Evolutionary conservation across 306 rosid species (phyloP), one percentile per base, ranked within the genome.

Genomic region (Canavalia gladiata): DNA sequence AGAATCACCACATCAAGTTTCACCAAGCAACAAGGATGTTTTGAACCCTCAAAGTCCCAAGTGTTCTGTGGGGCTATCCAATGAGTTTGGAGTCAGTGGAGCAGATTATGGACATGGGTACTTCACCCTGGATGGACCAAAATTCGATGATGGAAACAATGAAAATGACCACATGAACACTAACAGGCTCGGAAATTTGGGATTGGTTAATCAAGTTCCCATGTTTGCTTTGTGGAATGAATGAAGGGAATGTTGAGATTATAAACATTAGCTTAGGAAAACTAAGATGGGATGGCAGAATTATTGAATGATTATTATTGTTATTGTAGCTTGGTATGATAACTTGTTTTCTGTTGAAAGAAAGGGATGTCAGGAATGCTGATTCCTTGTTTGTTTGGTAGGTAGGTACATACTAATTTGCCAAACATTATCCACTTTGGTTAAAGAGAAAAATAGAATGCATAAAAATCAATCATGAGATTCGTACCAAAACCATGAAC

Each of bases 201-300:
- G 87, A 37, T 67, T 93, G 86, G 96, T 81, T 87, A 94, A 89
- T 85, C 93, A 87, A 76, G 93, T 83, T 73, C 93, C 97, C 0
- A 79, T 90, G 91, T 95, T 95, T 88, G 97, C 98, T 42, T 75
- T 95, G 74, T 93, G 97, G 98, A 92, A 89, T 71, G 96, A 90
- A 65, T 88, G 83, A 79, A 6, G 28, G 39, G 65, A 25, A 18
- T 9, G 28, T 45, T 28, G 30, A 66, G 47, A 35, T 51, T 45
- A 10, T 2, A 51, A 59, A 71, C 43, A 72, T 74, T 79, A 79
- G 82, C 78, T 50, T 79, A 79, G 84, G 58, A 49, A 52, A 52
- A 63, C 73, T 84, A 78, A 43, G 83, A 58, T 57, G 8, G 73
- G 62, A 37, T 47, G 77, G 56, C 35, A 79, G 81, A 79, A 74